Evolutionary conservation across 1,284 basidiomycete genomes (phyloP), one percentile per base, ranked within the genome.

Genomic region (Ceratobasidium sp.): DNA sequence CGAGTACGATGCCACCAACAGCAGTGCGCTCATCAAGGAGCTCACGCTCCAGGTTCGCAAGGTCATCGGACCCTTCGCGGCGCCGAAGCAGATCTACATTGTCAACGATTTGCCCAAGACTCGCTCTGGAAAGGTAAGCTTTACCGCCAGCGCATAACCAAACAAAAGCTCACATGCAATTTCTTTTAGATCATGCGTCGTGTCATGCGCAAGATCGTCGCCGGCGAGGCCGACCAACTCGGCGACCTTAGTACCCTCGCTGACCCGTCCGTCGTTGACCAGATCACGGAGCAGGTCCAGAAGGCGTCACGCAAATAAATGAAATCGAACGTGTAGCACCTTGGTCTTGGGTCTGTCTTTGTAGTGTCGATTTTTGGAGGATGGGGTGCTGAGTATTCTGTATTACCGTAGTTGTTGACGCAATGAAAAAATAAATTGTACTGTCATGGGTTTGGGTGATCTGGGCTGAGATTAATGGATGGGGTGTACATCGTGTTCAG

Each of bases 101-200:
- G 92, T 97, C 77, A 78, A 79, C 46, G 96, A 98, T 82, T 84
- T 98, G 73, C 97, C 97, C 59, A 98, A 98, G 89, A 99, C 97
- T 57, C 87, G 96, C 64, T 94, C 91, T n/a, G 97, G 97, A 52
- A 98, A 98, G 90, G 91, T 93, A 47, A 18, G 54, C 26, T 26
- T 21, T 44, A 57, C 61, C 8, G 7, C 50, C 49, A 67, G 38
- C 46, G 57, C 5, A 43, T 46, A 21, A 52, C 7, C 30, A 16
- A 21, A 11, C 50, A 52, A 32, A 23, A 23, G 50, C 46, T 58
- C 11, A 38, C 35, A 18, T 11, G 2, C 52, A 46, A 18, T 61
- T 59, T 28, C n/a, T 18, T 14, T 14, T 50, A 91, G 92, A 94
- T 95, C 82, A 96, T 98, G 91, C 89, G 96, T 72, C 88, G 97